phyloP scores from a whole-genome alignment of 2,329 filamentous ascomycete species.

The Gyromitra esculenta region DNA sequence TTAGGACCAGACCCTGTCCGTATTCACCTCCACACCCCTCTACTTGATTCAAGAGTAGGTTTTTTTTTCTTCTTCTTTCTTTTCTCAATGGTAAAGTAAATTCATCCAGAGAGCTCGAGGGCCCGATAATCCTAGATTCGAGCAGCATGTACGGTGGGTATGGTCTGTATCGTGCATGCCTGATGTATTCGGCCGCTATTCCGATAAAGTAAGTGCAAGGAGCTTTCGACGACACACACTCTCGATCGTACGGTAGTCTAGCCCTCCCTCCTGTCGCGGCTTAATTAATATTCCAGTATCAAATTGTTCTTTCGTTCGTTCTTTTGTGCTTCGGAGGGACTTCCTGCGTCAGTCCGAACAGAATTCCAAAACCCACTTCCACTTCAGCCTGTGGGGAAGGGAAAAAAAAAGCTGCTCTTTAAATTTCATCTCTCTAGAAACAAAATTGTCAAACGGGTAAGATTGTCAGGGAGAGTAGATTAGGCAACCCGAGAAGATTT shows the following conservation, averaged over 20 bases:
- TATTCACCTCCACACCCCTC: neutral
- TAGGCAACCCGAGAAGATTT: constrained; percentile 27
- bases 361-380: neutral
- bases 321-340: constrained; percentile 14
- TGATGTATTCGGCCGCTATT: constrained; percentile 42
- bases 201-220: constrained; percentile 43
- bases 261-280: constrained; percentile 38
- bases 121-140: constrained; percentile 22
- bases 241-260: constrained; percentile 17
- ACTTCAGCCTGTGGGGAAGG: constrained; percentile 17
- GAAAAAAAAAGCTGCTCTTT: no score
- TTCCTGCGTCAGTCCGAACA: constrained; percentile 35
- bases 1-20: constrained; percentile 38
- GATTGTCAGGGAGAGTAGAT: constrained; percentile 30
- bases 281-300: constrained; percentile 31
- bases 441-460: neutral
- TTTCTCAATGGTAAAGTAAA: neutral
- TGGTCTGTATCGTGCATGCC: constrained; percentile 26
- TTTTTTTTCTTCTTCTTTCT: no score
- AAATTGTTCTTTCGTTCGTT: constrained; percentile 27
- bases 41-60: no score
- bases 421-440: no score
- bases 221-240: constrained; percentile 16
- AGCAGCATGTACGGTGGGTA: constrained; percentile 21
- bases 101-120: neutral